These are phyloP conservation scores for Aspergillus vadensis DNA, from an alignment of 2,329 filamentous ascomycete species.

Conservation along the genomic window DNA sequence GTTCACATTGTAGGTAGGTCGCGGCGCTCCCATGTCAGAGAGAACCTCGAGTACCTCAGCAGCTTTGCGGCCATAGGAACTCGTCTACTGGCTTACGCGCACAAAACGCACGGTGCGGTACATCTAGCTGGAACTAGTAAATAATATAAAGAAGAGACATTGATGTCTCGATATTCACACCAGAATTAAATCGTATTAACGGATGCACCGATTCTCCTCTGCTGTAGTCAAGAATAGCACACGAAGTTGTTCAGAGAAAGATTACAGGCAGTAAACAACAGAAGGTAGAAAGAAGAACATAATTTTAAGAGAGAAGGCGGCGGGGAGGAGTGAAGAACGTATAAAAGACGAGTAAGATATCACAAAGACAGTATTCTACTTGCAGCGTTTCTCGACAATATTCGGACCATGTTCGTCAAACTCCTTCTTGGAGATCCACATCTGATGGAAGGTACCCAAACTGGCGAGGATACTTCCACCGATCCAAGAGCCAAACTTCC, in stretches of 20 bases:
- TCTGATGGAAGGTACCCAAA: conserved; percentile 96
- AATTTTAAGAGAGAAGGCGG: background rate
- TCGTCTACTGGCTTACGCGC: background rate
- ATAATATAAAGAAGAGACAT: background rate
- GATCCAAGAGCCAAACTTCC: conserved; percentile 92
- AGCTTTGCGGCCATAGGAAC: background rate
- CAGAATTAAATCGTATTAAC: background rate
- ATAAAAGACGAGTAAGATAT: background rate
- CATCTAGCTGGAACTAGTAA: background rate
- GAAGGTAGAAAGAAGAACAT: background rate
- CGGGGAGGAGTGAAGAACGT: background rate
- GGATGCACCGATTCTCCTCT: background rate
- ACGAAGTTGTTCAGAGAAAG: background rate
- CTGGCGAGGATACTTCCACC: conserved; percentile 94
- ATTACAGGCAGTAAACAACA: background rate
- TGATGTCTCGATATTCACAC: background rate
- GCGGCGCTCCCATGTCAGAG: background rate
- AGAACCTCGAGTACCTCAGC: background rate
- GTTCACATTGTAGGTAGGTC: background rate
- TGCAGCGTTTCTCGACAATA: conserved; percentile 95
- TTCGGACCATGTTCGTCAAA: conserved; percentile 91
- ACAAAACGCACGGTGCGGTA: background rate
- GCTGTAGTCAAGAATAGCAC: background rate
- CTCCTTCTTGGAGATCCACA: conserved; percentile 98
- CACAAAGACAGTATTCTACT: conserved; percentile 53